Evolutionary conservation across 2,329 filamentous ascomycete species (phyloP).

Genomic region (Aureobasidium lini): DNA sequence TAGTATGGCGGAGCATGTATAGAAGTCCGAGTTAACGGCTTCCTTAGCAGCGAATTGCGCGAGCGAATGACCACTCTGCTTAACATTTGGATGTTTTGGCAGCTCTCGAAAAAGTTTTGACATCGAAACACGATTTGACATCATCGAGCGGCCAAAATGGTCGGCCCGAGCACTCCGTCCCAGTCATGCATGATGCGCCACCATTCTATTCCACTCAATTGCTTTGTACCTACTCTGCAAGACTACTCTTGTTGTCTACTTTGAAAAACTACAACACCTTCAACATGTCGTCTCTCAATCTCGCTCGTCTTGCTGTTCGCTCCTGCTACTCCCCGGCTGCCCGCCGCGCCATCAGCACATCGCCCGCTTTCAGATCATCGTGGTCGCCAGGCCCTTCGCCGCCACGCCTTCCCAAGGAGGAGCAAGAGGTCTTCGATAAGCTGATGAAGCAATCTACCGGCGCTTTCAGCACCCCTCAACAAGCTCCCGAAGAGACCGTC

Average conservation of each 20-base stretch:
- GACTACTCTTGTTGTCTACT: too few relatives aligned
- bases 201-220: not conserved
- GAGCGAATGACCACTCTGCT: not conserved
- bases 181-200: not conserved
- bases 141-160: conserved; percentile 5
- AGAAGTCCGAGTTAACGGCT: not conserved
- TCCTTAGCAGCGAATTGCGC: not conserved
- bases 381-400: conserved; percentile 55
- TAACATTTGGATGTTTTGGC: not conserved
- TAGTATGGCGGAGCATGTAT: not conserved
- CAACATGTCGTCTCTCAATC: conserved; percentile 13
- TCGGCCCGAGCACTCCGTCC: not conserved
- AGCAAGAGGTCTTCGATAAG: conserved; percentile 84
- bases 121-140: not conserved
- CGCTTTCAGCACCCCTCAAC: conserved; percentile 62
- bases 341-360: conserved; percentile 29
- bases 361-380: conserved; percentile 35
- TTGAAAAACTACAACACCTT: not conserved
- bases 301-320: conserved; percentile 11
- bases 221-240: not conserved
- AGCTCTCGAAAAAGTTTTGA: not conserved
- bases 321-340: conserved; percentile 14
- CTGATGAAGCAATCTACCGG: conserved; percentile 72
- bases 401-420: conserved; percentile 76
- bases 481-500: conserved; percentile 31